Percentiles rank a stretch among this genome's conserved stretches.
phyloP scores from a whole-genome alignment of 2,329 filamentous ascomycete species.

The Tolypocladium capitatum region DNA sequence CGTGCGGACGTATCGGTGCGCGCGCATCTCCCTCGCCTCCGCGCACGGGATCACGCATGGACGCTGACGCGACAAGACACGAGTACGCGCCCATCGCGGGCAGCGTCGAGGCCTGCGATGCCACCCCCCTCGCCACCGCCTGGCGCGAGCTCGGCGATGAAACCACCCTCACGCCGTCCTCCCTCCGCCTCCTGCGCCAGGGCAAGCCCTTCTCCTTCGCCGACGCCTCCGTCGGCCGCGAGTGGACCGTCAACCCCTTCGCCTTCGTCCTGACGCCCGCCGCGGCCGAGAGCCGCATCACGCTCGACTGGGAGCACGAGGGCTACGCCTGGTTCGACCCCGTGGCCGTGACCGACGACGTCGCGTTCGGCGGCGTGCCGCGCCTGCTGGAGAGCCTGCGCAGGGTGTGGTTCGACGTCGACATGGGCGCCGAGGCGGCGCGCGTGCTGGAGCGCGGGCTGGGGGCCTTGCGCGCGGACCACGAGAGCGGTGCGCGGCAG shows the following conservation, averaged over 20 bases:
- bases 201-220: slow-evolving; percentile 46
- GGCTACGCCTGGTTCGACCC: slow-evolving; percentile 45
- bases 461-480: slow-evolving; percentile 36
- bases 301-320: slow-evolving; percentile 50
- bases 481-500: slow-evolving; percentile 44
- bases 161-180: slow-evolving; percentile 35
- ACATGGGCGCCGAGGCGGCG: slow-evolving; percentile 32
- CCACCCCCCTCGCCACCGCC: slow-evolving; percentile 40
- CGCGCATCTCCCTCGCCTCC: background rate
- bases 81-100: slow-evolving; percentile 51
- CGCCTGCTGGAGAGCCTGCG: slow-evolving; percentile 42
- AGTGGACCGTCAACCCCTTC: slow-evolving; percentile 53
- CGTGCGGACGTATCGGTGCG: slow-evolving; percentile 47
- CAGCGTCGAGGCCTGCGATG: slow-evolving; percentile 40
- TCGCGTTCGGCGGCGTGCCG: slow-evolving; percentile 39
- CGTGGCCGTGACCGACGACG: slow-evolving; percentile 29
- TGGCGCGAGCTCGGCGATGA: slow-evolving; percentile 52
- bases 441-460: slow-evolving; percentile 32
- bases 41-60: background rate
- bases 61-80: slow-evolving; percentile 20
- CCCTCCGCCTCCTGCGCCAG: slow-evolving; percentile 36
- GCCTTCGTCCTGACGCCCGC: slow-evolving; percentile 37
- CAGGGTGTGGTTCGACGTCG: slow-evolving; percentile 45
- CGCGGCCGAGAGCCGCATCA: slow-evolving; percentile 33
- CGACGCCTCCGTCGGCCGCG: slow-evolving; percentile 37